These are phyloP conservation scores for Neckera pumila DNA, from an alignment of 225 moss, liverwort and hornwort species.

Conservation along the genomic window DNA sequence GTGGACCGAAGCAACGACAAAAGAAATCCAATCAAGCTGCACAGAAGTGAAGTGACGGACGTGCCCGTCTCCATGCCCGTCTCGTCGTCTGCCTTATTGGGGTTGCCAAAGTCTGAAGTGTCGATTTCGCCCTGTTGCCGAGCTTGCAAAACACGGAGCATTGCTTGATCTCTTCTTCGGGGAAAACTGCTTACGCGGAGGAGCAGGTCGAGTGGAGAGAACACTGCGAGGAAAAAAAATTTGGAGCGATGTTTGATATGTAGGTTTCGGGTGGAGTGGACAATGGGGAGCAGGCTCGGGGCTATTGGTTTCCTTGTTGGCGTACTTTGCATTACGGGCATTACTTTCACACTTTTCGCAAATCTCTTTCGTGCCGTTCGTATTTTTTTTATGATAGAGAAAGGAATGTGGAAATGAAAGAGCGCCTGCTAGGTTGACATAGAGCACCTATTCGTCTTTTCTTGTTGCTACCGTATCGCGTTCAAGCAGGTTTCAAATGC, in stretches of 20 bases:
- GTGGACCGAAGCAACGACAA: no score
- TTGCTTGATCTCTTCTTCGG: background rate
- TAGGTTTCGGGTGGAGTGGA: background rate
- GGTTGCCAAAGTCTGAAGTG: background rate
- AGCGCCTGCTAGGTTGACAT: background rate
- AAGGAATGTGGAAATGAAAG: background rate
- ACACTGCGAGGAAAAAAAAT: background rate
- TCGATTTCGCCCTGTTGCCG: background rate
- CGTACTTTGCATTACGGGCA: constrained; percentile 41
- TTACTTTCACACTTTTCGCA: background rate
- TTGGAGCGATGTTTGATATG: background rate
- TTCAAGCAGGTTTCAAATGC: constrained; percentile 3
- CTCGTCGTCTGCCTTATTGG: background rate
- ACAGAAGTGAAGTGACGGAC: no score
- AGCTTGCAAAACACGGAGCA: background rate
- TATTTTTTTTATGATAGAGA: background rate
- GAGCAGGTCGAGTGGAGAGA: background rate
- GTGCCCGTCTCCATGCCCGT: background rate
- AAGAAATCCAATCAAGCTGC: no score
- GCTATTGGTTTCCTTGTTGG: constrained; percentile 58
- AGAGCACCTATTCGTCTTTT: background rate
- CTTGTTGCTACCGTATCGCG: background rate
- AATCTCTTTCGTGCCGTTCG: background rate
- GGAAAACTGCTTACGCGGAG: background rate
- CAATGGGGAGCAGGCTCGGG: constrained; percentile 18